phyloP scores from a whole-genome alignment of 805 yeast species.

The Candida patagonica region DNA sequence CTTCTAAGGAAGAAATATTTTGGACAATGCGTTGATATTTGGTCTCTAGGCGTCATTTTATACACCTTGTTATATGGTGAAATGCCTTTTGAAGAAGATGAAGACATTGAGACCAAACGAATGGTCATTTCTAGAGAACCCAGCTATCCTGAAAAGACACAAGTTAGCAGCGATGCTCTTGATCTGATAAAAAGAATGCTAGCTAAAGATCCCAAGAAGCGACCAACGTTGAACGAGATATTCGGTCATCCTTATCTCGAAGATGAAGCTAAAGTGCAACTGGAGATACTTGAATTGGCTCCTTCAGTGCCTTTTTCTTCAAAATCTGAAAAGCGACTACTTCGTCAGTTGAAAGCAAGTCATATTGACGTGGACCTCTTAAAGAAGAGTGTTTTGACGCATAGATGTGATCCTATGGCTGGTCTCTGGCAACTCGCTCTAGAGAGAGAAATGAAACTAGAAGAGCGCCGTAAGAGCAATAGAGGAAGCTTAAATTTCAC shows the following conservation, averaged over 20 bases:
- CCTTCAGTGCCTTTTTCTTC: constrained; percentile 43
- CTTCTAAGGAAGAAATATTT: constrained; percentile 58
- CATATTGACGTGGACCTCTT: constrained; percentile 58
- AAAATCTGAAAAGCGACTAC: constrained; percentile 49
- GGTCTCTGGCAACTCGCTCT: constrained; percentile 66
- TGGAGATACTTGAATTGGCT: constrained; percentile 30
- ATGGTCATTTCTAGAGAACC: constrained; percentile 64
- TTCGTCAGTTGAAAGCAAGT: constrained; percentile 48
- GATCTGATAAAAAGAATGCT: constrained; percentile 46
- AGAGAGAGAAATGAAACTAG: constrained; percentile 36
- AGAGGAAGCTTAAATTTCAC: constrained; percentile 11
- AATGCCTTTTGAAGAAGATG: constrained; percentile 87
- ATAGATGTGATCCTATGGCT: constrained; percentile 60
- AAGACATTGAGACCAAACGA: constrained; percentile 49
- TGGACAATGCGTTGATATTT: constrained; percentile 72
- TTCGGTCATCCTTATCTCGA: constrained; percentile 43
- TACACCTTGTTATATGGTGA: constrained; percentile 78
- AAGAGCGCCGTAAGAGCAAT: constrained; percentile 9
- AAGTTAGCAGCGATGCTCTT: constrained; percentile 37
- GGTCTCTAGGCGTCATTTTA: constrained; percentile 87
- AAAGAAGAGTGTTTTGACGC: constrained; percentile 45
- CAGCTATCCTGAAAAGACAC: constrained; percentile 31
- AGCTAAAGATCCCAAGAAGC: constrained; percentile 50
- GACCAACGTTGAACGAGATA: constrained; percentile 52
- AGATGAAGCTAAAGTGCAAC: constrained; percentile 34